These are phyloP conservation scores for Boletus subparvulus DNA, from an alignment of 768 basidiomycete species.

Conservation along the genomic window DNA sequence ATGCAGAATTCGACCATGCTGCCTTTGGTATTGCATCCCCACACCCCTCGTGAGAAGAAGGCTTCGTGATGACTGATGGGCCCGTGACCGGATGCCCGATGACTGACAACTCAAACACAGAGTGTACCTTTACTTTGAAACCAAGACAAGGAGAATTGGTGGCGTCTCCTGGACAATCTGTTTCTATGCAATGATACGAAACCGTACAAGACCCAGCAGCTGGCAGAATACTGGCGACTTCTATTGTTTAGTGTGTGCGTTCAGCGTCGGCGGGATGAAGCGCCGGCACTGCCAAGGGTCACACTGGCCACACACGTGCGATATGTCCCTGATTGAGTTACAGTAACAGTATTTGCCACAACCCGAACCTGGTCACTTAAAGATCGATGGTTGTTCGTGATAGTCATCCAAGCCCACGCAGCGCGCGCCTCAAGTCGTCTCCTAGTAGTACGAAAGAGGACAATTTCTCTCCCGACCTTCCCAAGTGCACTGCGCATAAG, in stretches of 20 bases:
- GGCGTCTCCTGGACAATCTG: not conserved
- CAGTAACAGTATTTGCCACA: not conserved
- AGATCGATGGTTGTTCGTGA: not conserved
- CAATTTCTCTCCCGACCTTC: not conserved
- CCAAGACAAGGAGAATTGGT: not conserved
- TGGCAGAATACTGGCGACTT: not conserved
- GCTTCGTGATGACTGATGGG: not conserved
- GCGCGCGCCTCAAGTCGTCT: too few species aligned
- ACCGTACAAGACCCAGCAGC: too few species aligned
- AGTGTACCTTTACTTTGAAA: not conserved
- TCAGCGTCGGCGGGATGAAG: not conserved
- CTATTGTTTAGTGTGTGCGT: not conserved
- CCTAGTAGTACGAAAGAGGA: too few species aligned
- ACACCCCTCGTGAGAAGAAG: not conserved
- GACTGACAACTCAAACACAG: not conserved
- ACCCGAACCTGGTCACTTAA: not conserved
- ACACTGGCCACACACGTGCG: not conserved
- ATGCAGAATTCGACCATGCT: not conserved
- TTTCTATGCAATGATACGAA: not conserved
- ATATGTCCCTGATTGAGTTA: not conserved
- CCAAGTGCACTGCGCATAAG: not conserved
- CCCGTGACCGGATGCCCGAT: not conserved
- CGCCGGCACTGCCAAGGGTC: not conserved
- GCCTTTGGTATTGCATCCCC: not conserved
- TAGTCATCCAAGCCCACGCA: not conserved